Base-by-base conservation (phyloP, 495 filamentous ascomycete genomes). In the Delitschia confertaspora region DNA sequence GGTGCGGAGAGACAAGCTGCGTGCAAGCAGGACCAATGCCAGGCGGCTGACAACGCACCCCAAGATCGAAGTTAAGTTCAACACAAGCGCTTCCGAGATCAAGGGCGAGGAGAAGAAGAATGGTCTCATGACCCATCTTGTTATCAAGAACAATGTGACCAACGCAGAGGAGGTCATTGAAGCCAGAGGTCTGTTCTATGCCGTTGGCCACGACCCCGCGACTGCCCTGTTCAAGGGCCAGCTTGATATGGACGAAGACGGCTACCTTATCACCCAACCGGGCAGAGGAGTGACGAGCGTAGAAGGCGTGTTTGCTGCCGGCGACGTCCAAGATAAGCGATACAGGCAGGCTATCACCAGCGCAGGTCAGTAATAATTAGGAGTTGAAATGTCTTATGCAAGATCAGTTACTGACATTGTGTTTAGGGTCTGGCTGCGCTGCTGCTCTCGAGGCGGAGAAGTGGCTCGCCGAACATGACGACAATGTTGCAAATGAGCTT, bases 331-430 rank as follows among this genome's bases (percentile, higher is more conserved):
- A 69, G 93, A 99, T 61, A 96, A 95, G 77, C 79, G 82, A 56
- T 99, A 99, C 65, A 75, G 93, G 60, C 91, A 98, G 69, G 91
- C 91, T 42, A 88, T 98, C 56, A 98, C 91, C 38, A 94, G 86
- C 71, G 91, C 91, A 57, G 89, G 89, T 88, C 78, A 55, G 81
- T 74, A 23, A 7, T 18, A 16, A 17, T 24, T 30, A 25, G 20
- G 16, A 19, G 18, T 16, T 34, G 23, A 25, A 34, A 23, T 1
- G 27, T 23, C 38, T 16, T 21, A 23, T 5, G 21, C 18, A 35
- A 2, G 3, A 19, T n/a, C 6, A 25, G 9, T 42, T 51, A 21
- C 69, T 72, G 57, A 75, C 61, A 24, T 24, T 11, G 23, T 3
- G 20, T n/a, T 32, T 33, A 93, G 88, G 88, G 17, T 82, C 89